Base-by-base conservation (phyloP, 2,329 filamentous ascomycete species). In the Lasiodiplodia citricola region DNA sequence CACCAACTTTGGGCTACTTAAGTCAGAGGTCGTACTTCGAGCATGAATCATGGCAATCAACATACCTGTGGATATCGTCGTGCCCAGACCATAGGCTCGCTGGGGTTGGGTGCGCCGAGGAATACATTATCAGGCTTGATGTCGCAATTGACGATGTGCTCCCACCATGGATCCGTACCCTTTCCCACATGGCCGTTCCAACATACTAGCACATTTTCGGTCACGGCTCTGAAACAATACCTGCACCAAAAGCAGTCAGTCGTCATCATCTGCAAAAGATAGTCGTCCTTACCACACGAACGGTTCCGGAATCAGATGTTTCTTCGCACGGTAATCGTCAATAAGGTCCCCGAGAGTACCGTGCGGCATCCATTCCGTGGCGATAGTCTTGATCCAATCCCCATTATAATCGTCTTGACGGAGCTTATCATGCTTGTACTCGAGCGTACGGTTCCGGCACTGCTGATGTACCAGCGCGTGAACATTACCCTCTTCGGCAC, bases 191-290 rank as follows among this genome's bases (percentile, higher is more conserved):
- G 57, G 7, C 57, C 57, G 10, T 60, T 60, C 38, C 57, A 60
- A 28, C 37, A 44, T 5, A 47, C 37, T 4, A 60, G 38, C 8
- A 21, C 13, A 28, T 31, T 41, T n/a, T 60, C 57, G 1, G 38
- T 31, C 14, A 60, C 18, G 23, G 37, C 57, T 47, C 44, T 44
- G 57, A 60, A 47, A 38, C 37, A 47, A 28, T 60, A 60, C 57
- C 57, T 60, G 38, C 7, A 31, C 4, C 7, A 16, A 25, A 47
- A 41, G 1, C 14, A 47, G 18, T 60, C 38, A 60, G 57, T 8
- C 18, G 14, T 31, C 23, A 47, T 54, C 21, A 11, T 18, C 14
- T 25, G 10, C 14, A 21, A 37, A 13, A 2, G 7, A 13, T 8
- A 21, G 25, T 38, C 10, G 16, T 13, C 57, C 3, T 35, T 31